These are phyloP conservation scores for Artemisia argyi DNA, from an alignment of 129 eudicot genomes.

Conservation along the genomic window DNA sequence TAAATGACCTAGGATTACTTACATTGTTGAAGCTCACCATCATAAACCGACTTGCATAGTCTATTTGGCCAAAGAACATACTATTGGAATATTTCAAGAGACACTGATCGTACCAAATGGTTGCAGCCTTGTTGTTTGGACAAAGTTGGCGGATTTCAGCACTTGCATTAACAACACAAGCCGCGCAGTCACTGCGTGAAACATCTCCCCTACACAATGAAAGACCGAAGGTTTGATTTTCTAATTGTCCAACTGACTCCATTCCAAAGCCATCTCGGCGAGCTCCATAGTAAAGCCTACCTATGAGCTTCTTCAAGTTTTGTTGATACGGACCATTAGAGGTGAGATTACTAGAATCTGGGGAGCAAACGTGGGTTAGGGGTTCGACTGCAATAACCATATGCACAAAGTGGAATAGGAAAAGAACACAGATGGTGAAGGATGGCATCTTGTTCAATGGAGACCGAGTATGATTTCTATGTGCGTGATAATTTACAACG, in stretches of 20 bases:
- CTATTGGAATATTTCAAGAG: conserved; percentile 33
- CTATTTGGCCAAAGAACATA: conserved; percentile 40
- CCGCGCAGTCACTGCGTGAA: conserved; percentile 23
- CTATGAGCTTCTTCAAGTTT: conserved; percentile 36
- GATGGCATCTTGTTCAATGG: conserved; percentile 19
- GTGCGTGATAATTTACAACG: too few relatives aligned
- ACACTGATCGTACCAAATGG: conserved; percentile 48
- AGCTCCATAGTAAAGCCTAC: conserved; percentile 30
- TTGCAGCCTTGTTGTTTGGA: conserved; percentile 34
- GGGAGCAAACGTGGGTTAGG: conserved; percentile 32
- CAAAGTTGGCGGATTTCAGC: conserved; percentile 34
- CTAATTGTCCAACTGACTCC: conserved; percentile 18
- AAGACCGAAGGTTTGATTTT: conserved; percentile 37
- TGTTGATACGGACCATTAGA: conserved; percentile 28
- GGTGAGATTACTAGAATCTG: conserved; percentile 38
- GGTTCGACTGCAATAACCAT: conserved; percentile 26
- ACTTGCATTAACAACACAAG: conserved; percentile 40
- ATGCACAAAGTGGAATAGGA: conserved; percentile 20
- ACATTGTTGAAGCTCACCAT: conserved; percentile 20
- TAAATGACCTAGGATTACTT: conserved; percentile 23
- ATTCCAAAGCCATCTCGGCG: conserved; percentile 40
- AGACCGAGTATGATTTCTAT: too few relatives aligned
- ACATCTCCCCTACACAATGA: conserved; percentile 51
- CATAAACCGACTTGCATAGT: conserved; percentile 9
- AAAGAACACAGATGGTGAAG: conserved; percentile 16